Base-by-base conservation (phyloP, 2,329 filamentous ascomycete genomes). In the Onygenales sp. region DNA sequence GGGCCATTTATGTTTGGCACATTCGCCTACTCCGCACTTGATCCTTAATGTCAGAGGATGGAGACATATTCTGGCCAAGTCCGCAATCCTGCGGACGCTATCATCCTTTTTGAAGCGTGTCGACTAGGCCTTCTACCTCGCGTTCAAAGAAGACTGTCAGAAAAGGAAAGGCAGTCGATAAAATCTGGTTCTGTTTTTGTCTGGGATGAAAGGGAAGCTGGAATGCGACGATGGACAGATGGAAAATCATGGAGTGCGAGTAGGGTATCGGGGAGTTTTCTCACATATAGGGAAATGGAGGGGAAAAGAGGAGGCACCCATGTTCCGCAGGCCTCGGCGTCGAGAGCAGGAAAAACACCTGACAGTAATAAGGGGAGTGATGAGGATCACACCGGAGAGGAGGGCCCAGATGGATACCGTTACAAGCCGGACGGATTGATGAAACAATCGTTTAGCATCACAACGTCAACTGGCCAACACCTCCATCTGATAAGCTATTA, bases 391-490 rank as follows among this genome's bases (percentile, higher is more conserved):
- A 80, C 79, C 63, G 77, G 76, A 52, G 89, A 94, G 63, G 79
- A 81, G 59, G 82, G 82, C 7, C 88, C 88, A 0, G 90, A 95
- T 68, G 90, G 90, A 42, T 95, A 95, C 69, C 79, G 89, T 58
- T 95, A 95, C 74, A 98, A 96, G 77, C 88, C 86, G 8, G 93
- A 98, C 64, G 93, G 93, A 0, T 80, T 98, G 3, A 96, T 97
- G 90, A 98, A 98, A 80, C 93, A 98, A 72, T 97, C 93, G 0
- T 98, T 97, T 78, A 97, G 92, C 74, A 97, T 98, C 73, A 96
- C 91, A 21, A 97, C 93, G 1, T 89, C 87, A 1, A 84, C 79
- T 39, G 82, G 89, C 59, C 90, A 96, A 63, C 93, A 97, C 67
- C 83, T 98, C 2, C 93, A 98, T 73, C 80, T 98, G 50, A 98